Percentiles rank a stretch among this genome's conserved stretches.
Evolutionary conservation across 176 grass and related monocot genomes (phyloP).

Genomic region (Zoysia pacifica): DNA sequence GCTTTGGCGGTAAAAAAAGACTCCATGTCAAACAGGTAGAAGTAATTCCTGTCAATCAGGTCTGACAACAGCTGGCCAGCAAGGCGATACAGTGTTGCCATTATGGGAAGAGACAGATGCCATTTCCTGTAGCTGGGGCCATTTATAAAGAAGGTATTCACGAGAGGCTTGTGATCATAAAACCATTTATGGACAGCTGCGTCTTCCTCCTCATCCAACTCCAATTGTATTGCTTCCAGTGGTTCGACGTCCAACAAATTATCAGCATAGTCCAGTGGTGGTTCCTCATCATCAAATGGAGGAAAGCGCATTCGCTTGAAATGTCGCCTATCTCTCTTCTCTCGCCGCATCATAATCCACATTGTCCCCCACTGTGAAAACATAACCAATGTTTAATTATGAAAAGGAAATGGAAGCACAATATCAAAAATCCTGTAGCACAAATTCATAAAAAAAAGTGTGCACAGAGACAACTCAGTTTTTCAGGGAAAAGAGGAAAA

Average conservation of each 20-base stretch:
- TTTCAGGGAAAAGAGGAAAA: not conserved
- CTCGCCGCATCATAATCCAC: conserved; percentile 99
- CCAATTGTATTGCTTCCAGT: conserved; percentile 90
- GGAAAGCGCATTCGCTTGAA: conserved; percentile 99
- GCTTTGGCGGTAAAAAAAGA: conserved; percentile 99
- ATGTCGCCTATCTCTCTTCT: conserved; percentile 92
- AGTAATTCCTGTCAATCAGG: conserved; percentile 89
- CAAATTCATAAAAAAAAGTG: not conserved
- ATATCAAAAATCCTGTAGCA: not conserved
- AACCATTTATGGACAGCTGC: conserved; percentile 93
- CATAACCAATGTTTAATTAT: conserved; percentile 22
- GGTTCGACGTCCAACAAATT: conserved; percentile 97
- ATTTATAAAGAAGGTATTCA: conserved; percentile 95
- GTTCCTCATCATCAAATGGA: conserved; percentile 99
- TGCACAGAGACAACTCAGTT: not conserved
- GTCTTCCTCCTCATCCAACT: conserved; percentile 92
- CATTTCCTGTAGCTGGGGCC: conserved; percentile 94
- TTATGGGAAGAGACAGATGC: conserved; percentile 95
- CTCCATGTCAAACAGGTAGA: conserved; percentile 96
- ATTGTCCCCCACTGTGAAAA: conserved; percentile 90
- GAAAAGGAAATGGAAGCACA: not conserved
- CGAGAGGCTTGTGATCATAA: conserved; percentile 98
- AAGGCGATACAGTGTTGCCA: conserved; percentile 94
- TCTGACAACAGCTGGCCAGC: conserved; percentile 94
- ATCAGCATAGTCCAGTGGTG: conserved; percentile 96